A percentile compares a stretch with the other conserved stretches of the same genome.
phyloP scores from a whole-genome alignment of 495 filamentous ascomycete species.

The Penicillium parvum region DNA sequence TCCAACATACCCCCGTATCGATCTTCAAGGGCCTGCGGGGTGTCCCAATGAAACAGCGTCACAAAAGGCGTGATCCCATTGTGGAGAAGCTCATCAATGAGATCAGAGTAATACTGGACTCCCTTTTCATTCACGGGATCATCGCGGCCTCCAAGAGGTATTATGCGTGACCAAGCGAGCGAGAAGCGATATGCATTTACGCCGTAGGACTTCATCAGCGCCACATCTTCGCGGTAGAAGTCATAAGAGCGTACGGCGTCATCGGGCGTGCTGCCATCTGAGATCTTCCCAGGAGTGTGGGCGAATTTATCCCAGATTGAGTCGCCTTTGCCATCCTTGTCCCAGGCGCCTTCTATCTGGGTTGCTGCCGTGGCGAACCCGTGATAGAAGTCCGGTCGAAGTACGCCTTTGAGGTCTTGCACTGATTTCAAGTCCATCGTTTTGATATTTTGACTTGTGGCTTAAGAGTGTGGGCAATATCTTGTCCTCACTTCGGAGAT shows the following conservation, averaged over 20 bases:
- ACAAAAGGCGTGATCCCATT: constrained; percentile 45
- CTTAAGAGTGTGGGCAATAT: neutral
- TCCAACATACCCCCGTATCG: constrained; percentile 45
- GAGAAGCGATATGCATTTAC: constrained; percentile 68
- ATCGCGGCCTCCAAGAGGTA: constrained; percentile 43
- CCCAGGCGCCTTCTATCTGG: constrained; percentile 66
- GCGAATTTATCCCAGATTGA: constrained; percentile 74
- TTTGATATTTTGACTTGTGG: neutral
- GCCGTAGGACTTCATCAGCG: constrained; percentile 60
- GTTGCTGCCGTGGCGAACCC: constrained; percentile 36
- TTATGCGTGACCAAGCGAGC: constrained; percentile 66
- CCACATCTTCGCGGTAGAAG: constrained; percentile 64
- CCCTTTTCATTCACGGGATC: constrained; percentile 40
- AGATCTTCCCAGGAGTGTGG: constrained; percentile 62
- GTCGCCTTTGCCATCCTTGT: constrained; percentile 61
- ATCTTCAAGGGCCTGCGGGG: constrained; percentile 42
- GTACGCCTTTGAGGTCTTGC: constrained; percentile 27
- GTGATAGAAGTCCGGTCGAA: constrained; percentile 33
- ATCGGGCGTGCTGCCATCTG: constrained; percentile 59
- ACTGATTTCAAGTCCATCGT: constrained; percentile 29
- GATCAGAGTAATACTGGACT: constrained; percentile 40
- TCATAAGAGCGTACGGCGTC: constrained; percentile 69
- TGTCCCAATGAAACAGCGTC: constrained; percentile 50
- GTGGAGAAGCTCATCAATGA: constrained; percentile 41
- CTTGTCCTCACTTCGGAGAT: neutral